Base-by-base conservation (phyloP, 306 rosid species). In the Acacia melanoxylon region DNA sequence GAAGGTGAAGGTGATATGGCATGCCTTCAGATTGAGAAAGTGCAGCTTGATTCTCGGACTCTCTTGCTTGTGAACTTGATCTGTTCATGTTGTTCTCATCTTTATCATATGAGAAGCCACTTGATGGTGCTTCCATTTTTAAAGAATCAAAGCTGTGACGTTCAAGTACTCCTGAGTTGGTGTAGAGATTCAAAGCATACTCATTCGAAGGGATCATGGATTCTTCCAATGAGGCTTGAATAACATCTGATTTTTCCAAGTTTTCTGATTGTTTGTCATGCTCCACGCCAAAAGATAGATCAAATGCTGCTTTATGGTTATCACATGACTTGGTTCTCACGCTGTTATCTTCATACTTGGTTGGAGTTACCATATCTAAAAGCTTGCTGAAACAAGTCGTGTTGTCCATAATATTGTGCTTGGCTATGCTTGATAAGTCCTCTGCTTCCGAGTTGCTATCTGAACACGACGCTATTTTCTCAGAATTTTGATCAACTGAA, bases 401-500 rank as follows among this genome's bases (percentile, higher is more conserved):
- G 78, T 75, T 83, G 58, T 87, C 51, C 10, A 75, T 33, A 71
- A 29, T 82, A 66, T 75, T 86, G 79, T 84, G 75, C 86, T 78
- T 85, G 73, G 85, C 79, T 58, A 83, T 67, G 70, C 86, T 85
- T 65, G 94, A 88, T 45, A 82, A 86, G 81, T 86, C 88, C 84
- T 89, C 95, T 56, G 87, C 82, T 85, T 90, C 95, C 42, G 95
- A 93, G 88, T 95, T 90, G 87, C 94, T 90, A 74, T 87, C 95
- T 14, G 82, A 84, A 77, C 87, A 91, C 19, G 91, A 90, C 70
- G 88, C 88, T 13, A 89, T 58, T 78, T 89, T 92, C 75, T 93
- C 98, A 78, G 82, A 85, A 79, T 90, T 86, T 81, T 88, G 98
- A 70, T 90, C 82, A 76, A 73, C 77, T 74, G 89, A 84, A 80